Evolutionary conservation across 2,329 filamentous ascomycete species (phyloP).

Genomic region (Westerdykella sp.): DNA sequence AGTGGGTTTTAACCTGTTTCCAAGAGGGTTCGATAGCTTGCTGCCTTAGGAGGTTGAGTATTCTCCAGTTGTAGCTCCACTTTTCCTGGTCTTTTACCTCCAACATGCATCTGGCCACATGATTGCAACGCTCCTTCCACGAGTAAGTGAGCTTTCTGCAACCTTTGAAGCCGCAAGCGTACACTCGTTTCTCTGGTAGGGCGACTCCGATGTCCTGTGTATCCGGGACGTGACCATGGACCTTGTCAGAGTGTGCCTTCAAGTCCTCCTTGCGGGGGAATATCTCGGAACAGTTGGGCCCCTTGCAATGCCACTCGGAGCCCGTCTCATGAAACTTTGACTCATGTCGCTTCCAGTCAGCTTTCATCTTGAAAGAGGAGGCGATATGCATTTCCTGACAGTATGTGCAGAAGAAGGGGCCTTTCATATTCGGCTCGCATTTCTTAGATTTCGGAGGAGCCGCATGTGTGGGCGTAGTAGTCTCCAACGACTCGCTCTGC

Average conservation of each 20-base stretch:
- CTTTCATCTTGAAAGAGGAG: slow-evolving; percentile 3
- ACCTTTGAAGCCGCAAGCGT: slow-evolving; percentile 8
- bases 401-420: neutral
- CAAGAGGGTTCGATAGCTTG: neutral
- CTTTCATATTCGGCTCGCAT: too few relatives aligned
- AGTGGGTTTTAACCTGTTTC: slow-evolving; percentile 1
- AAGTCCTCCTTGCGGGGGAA: slow-evolving; percentile 4
- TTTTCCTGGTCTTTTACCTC: neutral
- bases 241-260: slow-evolving; percentile 4
- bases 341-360: slow-evolving; percentile 9
- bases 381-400: neutral
- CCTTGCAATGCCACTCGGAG: slow-evolving; percentile 5
- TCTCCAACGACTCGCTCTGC: too few relatives aligned
- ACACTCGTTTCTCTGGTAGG: slow-evolving; percentile 2
- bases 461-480: too few relatives aligned
- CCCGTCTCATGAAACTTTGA: slow-evolving; percentile 6
- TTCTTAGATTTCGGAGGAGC: too few relatives aligned
- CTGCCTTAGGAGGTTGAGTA: slow-evolving; percentile 7
- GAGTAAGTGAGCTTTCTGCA: slow-evolving; percentile 2
- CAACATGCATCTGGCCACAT: slow-evolving; percentile 6
- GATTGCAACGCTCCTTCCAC: slow-evolving; percentile 8
- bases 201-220: neutral
- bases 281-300: slow-evolving; percentile 1
- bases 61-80: slow-evolving; percentile 8
- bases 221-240: slow-evolving; percentile 1